phyloP scores from a whole-genome alignment of 2,329 filamentous ascomycete species.

The Hypoxylon sp. region DNA sequence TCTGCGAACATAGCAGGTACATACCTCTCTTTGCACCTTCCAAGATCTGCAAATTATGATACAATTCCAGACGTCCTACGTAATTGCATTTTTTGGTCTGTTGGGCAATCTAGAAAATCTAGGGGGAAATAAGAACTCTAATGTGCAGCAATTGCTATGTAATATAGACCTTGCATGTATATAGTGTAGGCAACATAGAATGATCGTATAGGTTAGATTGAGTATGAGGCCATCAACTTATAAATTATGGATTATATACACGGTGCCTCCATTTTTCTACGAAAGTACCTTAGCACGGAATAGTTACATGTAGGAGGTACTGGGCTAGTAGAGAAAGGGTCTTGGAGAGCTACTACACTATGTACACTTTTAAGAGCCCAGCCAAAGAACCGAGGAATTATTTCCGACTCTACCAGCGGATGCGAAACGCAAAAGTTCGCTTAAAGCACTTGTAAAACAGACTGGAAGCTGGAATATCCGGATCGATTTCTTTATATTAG shows the following conservation, averaged over 20 bases:
- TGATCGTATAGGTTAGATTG: not conserved
- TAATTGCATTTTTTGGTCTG: constrained; percentile 16
- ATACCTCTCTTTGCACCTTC: constrained; percentile 28
- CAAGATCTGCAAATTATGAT: constrained; percentile 31
- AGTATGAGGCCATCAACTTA: constrained; percentile 3
- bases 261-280: too few relatives aligned
- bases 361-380: not conserved
- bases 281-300: constrained; percentile 3
- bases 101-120: not conserved
- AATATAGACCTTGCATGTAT: constrained; percentile 1
- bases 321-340: not conserved
- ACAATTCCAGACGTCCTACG: constrained; percentile 26
- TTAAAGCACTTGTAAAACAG: not conserved
- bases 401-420: constrained; percentile 10
- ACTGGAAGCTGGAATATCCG: not conserved
- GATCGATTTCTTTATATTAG: not conserved
- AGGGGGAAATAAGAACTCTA: constrained; percentile 6
- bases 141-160: constrained; percentile 13
- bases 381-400: constrained; percentile 13
- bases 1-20: constrained; percentile 8
- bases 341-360: not conserved
- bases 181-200: not conserved
- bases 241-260: not conserved
- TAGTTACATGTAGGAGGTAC: constrained; percentile 6
- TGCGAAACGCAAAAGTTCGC: not conserved